Conservation (phyloP, 768 basidiomycete genomes). For the Brasilioporus rufonigricans region DNA sequence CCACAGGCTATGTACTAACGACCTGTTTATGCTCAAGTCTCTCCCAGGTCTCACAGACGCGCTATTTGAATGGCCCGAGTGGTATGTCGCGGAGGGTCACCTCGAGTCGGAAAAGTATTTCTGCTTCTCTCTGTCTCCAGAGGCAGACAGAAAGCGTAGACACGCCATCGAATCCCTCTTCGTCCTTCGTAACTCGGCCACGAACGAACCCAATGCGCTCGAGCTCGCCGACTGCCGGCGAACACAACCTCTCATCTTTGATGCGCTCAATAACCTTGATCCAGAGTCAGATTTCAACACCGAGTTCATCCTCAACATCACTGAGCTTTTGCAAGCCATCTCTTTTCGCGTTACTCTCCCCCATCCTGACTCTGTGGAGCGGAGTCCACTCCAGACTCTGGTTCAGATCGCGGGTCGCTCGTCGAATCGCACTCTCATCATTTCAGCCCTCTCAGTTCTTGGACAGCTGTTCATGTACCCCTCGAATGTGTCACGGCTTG, state of each 20-base stretch:
- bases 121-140: slow-evolving; percentile 57
- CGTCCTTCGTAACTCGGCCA: slow-evolving; percentile 81
- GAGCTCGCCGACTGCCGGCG: slow-evolving; percentile 59
- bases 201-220: slow-evolving; percentile 62
- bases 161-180: slow-evolving; percentile 86
- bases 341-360: slow-evolving; percentile 43
- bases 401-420: slow-evolving; percentile 54
- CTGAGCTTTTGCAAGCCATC: slow-evolving; percentile 70
- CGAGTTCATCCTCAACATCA: slow-evolving; percentile 69
- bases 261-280: slow-evolving; percentile 61
- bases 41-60: slow-evolving; percentile 82
- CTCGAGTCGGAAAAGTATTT: slow-evolving; percentile 40
- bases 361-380: slow-evolving; percentile 33
- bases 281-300: slow-evolving; percentile 60
- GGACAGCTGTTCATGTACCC: slow-evolving; percentile 62
- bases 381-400: slow-evolving; percentile 57
- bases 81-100: slow-evolving; percentile 69
- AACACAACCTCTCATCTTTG: slow-evolving; percentile 64
- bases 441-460: slow-evolving; percentile 60
- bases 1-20: slow-evolving; percentile 75
- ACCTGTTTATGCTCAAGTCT: slow-evolving; percentile 66
- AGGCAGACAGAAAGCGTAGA: slow-evolving; percentile 53
- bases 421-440: slow-evolving; percentile 72
- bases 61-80: slow-evolving; percentile 86
- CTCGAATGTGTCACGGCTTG: slow-evolving; percentile 52